phyloP scores from a whole-genome alignment of 169 alveolate genomes.

The Babesia divergens region DNA sequence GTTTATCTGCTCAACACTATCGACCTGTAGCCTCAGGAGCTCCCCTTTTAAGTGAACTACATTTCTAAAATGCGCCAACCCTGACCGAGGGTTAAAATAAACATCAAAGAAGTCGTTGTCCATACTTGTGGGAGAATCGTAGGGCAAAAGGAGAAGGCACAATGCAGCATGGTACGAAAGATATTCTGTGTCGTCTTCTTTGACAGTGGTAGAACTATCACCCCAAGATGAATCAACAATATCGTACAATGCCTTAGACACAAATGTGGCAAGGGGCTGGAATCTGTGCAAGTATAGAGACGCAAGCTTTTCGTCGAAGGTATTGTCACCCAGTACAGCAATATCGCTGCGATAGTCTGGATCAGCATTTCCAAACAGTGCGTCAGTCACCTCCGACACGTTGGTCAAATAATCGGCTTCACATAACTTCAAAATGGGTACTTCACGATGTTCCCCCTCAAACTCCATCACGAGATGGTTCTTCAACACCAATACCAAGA shows the following conservation, averaged over 20 bases:
- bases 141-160: slow-evolving; percentile 16
- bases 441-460: neutral
- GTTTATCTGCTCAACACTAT: neutral
- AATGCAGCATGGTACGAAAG: neutral
- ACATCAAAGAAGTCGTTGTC: slow-evolving; percentile 15
- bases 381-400: neutral
- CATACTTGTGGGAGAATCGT: neutral
- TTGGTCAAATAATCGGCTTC: neutral
- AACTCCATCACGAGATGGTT: neutral
- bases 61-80: slow-evolving; percentile 3
- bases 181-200: neutral
- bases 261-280: neutral
- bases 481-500: slow-evolving; percentile 2
- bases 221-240: neutral
- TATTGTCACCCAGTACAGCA: neutral
- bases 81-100: neutral
- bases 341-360: slow-evolving; percentile 21
- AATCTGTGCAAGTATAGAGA: neutral
- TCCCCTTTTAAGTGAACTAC: neutral
- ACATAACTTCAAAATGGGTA: neutral
- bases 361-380: slow-evolving; percentile 4
- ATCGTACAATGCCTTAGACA: neutral
- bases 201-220: neutral
- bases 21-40: neutral
- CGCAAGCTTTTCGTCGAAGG: neutral